Conservation (phyloP, 495 filamentous ascomycete species). For the Xylaria venustula region DNA sequence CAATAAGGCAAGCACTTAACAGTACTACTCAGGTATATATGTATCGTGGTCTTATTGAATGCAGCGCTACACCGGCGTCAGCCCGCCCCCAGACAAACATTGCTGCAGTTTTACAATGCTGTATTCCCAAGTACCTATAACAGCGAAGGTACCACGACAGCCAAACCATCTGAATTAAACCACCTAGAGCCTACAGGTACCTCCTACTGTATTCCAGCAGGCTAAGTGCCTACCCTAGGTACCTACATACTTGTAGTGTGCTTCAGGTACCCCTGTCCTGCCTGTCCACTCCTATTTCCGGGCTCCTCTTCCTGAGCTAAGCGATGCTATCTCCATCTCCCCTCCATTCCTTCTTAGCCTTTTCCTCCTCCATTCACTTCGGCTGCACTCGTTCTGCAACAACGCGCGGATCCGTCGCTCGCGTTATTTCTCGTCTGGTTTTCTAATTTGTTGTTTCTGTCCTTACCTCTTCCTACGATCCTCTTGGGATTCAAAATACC, state of each 20-base stretch:
- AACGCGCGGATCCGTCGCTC: conserved; percentile 6
- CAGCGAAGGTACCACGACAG: no score
- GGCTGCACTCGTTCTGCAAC: neutral
- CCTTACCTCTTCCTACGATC: neutral
- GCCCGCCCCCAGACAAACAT: no score
- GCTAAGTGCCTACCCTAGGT: neutral
- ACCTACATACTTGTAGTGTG: neutral
- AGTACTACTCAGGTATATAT: no score
- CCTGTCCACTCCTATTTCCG: conserved; percentile 10
- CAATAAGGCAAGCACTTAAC: conserved; percentile 16
- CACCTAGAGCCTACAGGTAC: no score
- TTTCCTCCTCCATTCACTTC: neutral
- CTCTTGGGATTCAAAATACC: neutral
- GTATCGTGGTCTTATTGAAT: no score
- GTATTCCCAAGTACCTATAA: no score
- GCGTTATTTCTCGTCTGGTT: conserved; percentile 4
- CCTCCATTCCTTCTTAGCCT: conserved; percentile 9
- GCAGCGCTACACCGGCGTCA: no score
- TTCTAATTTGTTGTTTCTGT: neutral
- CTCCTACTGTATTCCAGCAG: no score
- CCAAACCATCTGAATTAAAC: no score
- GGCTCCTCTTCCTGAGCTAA: neutral
- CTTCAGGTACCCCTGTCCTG: no score
- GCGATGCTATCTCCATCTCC: neutral
- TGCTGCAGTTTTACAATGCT: no score